Base-by-base conservation (phyloP, 108 stramenopile species). In the Cyclotella cryptica region DNA sequence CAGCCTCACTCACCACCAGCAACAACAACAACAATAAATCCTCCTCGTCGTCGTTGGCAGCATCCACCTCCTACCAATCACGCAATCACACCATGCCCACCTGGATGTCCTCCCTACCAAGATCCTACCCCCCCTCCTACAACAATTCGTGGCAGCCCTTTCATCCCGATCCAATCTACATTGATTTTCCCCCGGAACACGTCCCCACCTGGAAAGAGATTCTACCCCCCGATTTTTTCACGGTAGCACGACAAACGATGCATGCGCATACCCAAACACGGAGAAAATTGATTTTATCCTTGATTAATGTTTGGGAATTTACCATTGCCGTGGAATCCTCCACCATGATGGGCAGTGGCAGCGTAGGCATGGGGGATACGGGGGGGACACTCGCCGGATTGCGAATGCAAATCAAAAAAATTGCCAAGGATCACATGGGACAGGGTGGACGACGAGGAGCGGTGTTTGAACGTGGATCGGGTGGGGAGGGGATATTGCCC, bases 281-380 rank as follows among this genome's bases (percentile, higher is more conserved):
- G 22, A 17, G 30, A 28, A 45, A 44, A 47, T 83, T 85, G 40
- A 72, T 78, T 19, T 68, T 94, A 0, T 89, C 88, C 0, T 59
- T 94, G 11, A 66, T 94, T 29, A 94, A 92, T 73, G 65, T 94
- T 19, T 82, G 85, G 61, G 91, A 94, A 66, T 94, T 94, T 61
- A 92, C 93, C 18, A 87, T 94, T 22, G 83, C 41, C 18, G 81
- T 67, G 29, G 19, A 29, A 72, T 18, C n/a, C 39, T n/a, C n/a
- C 69, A n/a, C n/a, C n/a, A n/a, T n/a, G n/a, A n/a, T n/a, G n/a
- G n/a, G n/a, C n/a, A n/a, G n/a, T n/a, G n/a, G n/a, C n/a, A n/a
- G n/a, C n/a, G n/a, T n/a, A n/a, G n/a, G n/a, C n/a, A n/a, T n/a
- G n/a, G n/a, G n/a, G n/a, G n/a, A n/a, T n/a, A n/a, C n/a, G n/a